Conservation (phyloP, 805 yeast genomes). For the Kregervanrija fluxuum region DNA sequence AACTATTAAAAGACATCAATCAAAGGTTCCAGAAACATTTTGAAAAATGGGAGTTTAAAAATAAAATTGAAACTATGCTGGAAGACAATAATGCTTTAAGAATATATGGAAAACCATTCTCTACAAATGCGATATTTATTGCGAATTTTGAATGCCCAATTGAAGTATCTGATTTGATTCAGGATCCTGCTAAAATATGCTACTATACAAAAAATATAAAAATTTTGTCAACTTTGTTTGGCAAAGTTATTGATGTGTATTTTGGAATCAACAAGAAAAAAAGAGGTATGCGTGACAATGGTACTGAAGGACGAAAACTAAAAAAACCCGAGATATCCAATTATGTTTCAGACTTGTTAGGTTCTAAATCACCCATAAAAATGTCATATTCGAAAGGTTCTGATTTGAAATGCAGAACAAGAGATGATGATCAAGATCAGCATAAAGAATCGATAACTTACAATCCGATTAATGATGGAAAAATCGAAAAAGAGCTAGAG, state of each 20-base stretch:
- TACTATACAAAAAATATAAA: constrained; percentile 19
- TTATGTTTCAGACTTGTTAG: background rate
- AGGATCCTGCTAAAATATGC: constrained; percentile 33
- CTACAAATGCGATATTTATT: constrained; percentile 32
- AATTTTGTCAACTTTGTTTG: constrained; percentile 25
- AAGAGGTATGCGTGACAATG: background rate
- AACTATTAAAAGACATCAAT: constrained; percentile 18
- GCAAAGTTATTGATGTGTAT: constrained; percentile 25
- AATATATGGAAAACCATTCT: constrained; percentile 28
- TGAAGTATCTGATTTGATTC: constrained; percentile 30
- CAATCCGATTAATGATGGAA: background rate
- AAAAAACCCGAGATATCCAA: background rate
- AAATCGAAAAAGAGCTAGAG: background rate
- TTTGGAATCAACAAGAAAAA: constrained; percentile 7
- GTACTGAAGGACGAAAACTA: background rate
- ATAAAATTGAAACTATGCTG: background rate
- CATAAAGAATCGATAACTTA: background rate
- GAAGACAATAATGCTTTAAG: constrained; percentile 7
- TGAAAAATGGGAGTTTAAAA: constrained; percentile 7
- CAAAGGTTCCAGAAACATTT: constrained; percentile 18
- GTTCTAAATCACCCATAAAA: constrained; percentile 3
- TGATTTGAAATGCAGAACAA: constrained; percentile 2
- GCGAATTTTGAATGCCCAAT: constrained; percentile 19
- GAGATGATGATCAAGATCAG: background rate
- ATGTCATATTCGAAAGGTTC: constrained; percentile 1